Base-by-base conservation (phyloP, 768 basidiomycete species). In the Phanerochaete sordida region DNA sequence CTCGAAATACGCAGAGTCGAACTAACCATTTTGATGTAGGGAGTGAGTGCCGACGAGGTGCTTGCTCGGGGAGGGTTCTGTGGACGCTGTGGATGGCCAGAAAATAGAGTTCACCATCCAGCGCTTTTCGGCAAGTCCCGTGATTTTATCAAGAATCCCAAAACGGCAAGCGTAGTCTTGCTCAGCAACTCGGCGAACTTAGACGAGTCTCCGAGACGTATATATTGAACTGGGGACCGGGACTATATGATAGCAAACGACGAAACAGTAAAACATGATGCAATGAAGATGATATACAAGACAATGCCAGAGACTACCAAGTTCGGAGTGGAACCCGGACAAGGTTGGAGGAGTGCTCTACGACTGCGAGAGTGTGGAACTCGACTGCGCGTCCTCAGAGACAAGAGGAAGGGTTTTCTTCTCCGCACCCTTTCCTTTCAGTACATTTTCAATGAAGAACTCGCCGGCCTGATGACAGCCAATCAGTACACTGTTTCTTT, bases 361-460 rank as follows among this genome's bases (percentile, higher is more conserved):
- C 19, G 4, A 43, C 19, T 43, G 11, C 19, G 39, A 43, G 19
- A 43, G 11, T 43, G 39, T 19, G 11, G 39, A 43, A 4, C 4
- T 43, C 19, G 19, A 43, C 39, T 43, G 39, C 8, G 39, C 39
- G 19, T 43, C 39, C 4, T 43, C 11, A 4, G 39, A 19, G 33
- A 64, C 51, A 27, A 65, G 59, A 15, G 67, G 65, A 51, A 72
- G 64, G 3, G 69, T 63, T 23, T 76, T 56, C 61, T 75, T 81
- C 65, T 81, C 76, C 11, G 64, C 68, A 4, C 73, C 79, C 68
- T 85, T 89, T 12, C 83, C 84, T 62, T 81, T 83, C 60, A 94
- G 74, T 3, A 96, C 89, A 67, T 95, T 96, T 74, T 95, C 93
- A 39, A 98, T 92, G 75, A 89, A 98, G 72, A 84, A 96, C 70